These are phyloP conservation scores for Limnomonas spitsbergensis DNA, from an alignment of 139 green algal species.

Conservation along the genomic window DNA sequence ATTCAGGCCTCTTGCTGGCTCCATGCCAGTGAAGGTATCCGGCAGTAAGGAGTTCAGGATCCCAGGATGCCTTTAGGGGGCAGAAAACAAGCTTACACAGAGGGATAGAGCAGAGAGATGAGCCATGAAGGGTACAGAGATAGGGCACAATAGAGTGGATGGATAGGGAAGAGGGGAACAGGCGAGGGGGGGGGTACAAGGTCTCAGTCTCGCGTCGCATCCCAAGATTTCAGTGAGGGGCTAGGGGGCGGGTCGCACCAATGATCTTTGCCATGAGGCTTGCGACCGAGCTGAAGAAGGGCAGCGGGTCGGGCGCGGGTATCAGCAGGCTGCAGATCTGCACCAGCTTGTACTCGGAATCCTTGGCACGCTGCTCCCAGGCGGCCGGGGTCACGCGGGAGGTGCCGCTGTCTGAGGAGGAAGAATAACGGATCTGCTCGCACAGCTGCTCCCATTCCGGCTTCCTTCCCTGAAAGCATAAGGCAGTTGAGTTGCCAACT, in stretches of 20 bases:
- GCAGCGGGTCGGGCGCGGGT: conserved; percentile 11
- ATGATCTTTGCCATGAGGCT: conserved; percentile 12
- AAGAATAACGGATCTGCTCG: conserved; percentile 18
- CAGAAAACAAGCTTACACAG: too few relatives aligned
- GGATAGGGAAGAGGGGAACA: too few relatives aligned
- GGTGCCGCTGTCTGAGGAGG: not conserved
- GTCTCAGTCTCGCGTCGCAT: too few relatives aligned
- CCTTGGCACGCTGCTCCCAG: conserved; percentile 36
- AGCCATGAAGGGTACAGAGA: too few relatives aligned
- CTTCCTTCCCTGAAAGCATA: conserved; percentile 23
- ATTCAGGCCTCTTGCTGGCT: too few relatives aligned
- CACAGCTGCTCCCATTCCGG: conserved; percentile 32
- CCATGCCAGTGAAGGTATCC: too few relatives aligned
- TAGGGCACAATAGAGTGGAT: too few relatives aligned
- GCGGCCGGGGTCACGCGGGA: not conserved
- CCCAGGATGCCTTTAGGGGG: too few relatives aligned
- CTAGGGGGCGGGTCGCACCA: not conserved
- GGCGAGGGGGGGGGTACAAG: too few relatives aligned
- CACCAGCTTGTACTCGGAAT: conserved; percentile 36
- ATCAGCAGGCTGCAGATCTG: conserved; percentile 31
- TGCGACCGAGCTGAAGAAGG: conserved; percentile 14
- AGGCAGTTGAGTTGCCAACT: not conserved
- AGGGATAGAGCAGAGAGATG: too few relatives aligned
- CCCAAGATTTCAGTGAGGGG: too few relatives aligned
- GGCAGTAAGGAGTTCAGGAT: too few relatives aligned